phyloP scores from a whole-genome alignment of 2,329 filamentous ascomycete genomes.

The Dothistroma pini region DNA sequence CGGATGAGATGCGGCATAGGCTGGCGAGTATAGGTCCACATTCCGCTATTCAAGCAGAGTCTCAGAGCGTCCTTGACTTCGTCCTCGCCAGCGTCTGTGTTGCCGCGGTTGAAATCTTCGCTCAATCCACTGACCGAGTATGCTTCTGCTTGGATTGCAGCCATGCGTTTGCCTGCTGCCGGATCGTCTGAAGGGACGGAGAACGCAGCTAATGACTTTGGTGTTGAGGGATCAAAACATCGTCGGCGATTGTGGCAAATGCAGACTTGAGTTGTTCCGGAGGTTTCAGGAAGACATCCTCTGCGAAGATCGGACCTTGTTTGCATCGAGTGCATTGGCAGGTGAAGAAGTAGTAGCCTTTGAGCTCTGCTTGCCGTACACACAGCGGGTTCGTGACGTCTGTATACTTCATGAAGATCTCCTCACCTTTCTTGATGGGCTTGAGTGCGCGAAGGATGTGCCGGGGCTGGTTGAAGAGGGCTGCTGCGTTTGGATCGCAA shows the following conservation, averaged over 20 bases:
- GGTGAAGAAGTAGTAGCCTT: slow-evolving; percentile 55
- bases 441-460: slow-evolving; percentile 51
- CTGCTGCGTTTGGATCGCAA: slow-evolving; percentile 57
- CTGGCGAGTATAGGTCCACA: slow-evolving; percentile 51
- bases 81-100: slow-evolving; percentile 20
- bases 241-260: slow-evolving; percentile 21
- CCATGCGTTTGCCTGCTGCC: slow-evolving; percentile 21
- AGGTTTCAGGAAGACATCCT: slow-evolving; percentile 42
- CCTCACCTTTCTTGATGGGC: slow-evolving; percentile 52
- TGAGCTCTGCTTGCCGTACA: slow-evolving; percentile 52
- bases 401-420: slow-evolving; percentile 61
- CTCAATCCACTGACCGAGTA: slow-evolving; percentile 26
- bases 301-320: slow-evolving; percentile 33
- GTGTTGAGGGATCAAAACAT: slow-evolving; percentile 22
- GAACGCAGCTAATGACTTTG: slow-evolving; percentile 22
- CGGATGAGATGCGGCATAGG: slow-evolving; percentile 54
- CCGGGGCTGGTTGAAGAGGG: slow-evolving; percentile 54
- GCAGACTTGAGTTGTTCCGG: slow-evolving; percentile 28
- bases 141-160: slow-evolving; percentile 28
- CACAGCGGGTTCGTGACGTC: slow-evolving; percentile 52
- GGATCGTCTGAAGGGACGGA: slow-evolving; percentile 17
- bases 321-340: slow-evolving; percentile 55
- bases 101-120: slow-evolving; percentile 27
- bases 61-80: slow-evolving; percentile 28
- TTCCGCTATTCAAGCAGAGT: slow-evolving; percentile 33